Percentiles rank a stretch among this genome's conserved stretches.
phyloP scores from a whole-genome alignment of 179 eudicot species.

The Beta macrorhiza region DNA sequence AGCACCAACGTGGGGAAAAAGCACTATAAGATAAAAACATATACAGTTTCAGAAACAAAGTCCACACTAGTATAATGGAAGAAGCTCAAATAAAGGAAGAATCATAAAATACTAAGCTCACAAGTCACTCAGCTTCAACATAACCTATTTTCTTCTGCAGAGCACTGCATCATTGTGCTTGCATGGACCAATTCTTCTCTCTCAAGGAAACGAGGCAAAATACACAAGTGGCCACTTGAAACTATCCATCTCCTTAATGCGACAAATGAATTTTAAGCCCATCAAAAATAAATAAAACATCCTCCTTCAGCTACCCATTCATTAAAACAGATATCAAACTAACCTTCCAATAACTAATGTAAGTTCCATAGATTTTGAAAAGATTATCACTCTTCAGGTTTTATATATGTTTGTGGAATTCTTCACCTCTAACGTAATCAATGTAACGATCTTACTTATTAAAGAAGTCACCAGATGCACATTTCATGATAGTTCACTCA shows the following conservation, averaged over 20 bases:
- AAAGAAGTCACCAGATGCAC: too few species aligned
- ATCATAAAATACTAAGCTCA: neutral
- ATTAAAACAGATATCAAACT: neutral
- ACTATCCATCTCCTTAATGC: neutral
- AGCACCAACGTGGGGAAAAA: too few species aligned
- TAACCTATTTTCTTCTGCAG: neutral
- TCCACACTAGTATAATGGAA: neutral
- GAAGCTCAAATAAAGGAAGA: neutral
- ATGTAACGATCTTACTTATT: too few species aligned
- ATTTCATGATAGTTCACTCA: too few species aligned
- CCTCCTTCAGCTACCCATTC: neutral
- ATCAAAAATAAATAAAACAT: neutral
- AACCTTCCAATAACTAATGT: neutral
- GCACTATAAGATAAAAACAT: neutral
- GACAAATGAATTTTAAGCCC: neutral
- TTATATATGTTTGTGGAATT: neutral
- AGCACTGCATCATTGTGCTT: neutral
- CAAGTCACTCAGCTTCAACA: conserved; percentile 2
- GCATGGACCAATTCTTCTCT: neutral
- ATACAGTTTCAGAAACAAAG: neutral
- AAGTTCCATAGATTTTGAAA: neutral
- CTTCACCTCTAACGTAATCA: too few species aligned
- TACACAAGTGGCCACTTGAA: too few species aligned
- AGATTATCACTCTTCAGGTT: neutral
- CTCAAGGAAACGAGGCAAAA: neutral